Evolutionary conservation across 208 protist genomes (phyloP), one percentile per base, ranked within the genome.

Genomic region (Zelonia costaricensis): DNA sequence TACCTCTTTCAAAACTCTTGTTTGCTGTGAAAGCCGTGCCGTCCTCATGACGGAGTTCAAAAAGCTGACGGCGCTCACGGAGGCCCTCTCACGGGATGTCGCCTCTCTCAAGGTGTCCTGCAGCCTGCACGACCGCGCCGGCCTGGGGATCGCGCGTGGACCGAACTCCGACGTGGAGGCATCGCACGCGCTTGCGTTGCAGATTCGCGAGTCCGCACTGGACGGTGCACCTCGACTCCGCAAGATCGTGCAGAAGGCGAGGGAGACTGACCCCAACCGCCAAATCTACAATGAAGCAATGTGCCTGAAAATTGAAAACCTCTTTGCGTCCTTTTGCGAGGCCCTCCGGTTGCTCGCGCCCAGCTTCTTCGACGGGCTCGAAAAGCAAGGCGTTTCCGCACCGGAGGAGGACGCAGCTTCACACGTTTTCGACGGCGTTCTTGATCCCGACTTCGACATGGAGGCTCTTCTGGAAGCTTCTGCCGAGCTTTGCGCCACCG

Each of bases 271-370:
- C 52, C 87, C 87, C 0, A 78, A 96, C 47, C 64, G 72, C 15
- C 91, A 96, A 54, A 91, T 96, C 4, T 96, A 92, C 73, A 96
- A 96, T 62, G 85, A 96, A 46, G 69, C 36, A 9, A 96, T 96
- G 91, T 96, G 87, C 44, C 58, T n/a, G 5, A 88, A 87, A 55
- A 96, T 96, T 33, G 75, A 93, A 27, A 23, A 74, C 3, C 61
- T 96, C 12, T 82, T 93, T 61, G 45, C 56, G 12, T 51, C 35
- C 2, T 92, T 84, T 49, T 83, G 70, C 28, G 48, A 31, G 22
- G 13, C 22, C 12, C 25, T 71, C 18, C 20, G 44, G 39, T 27
- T 36, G 18, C 31, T 69, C 2, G 44, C 49, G 13, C 62, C 69
- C 18, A 1, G 9, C 9, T 68, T 45, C 25, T 47, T 47, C 0